Base-by-base conservation (phyloP, 2,329 filamentous ascomycete genomes). In the Penicillium olsonii region DNA sequence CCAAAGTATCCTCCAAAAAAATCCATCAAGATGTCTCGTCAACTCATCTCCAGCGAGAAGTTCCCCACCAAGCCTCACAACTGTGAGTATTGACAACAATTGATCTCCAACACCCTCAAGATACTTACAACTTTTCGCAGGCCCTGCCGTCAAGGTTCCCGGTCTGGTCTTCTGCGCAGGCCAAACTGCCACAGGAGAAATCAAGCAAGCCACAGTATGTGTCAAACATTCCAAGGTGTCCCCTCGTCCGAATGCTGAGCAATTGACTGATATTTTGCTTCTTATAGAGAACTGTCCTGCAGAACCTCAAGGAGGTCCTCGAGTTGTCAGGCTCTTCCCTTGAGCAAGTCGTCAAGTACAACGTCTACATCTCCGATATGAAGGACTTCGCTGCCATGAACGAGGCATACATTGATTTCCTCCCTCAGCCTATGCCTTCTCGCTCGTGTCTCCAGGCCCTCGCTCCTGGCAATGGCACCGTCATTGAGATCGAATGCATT, bases 301-400 rank as follows among this genome's bases (percentile, higher is more conserved):
- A 74, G 45, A 86, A 86, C 67, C 72, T 87, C 4, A 80, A 56
- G 29, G 55, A 57, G 11, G 53, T 57, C 4, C 50, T 57, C n/a
- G 55, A 55, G 50, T 81, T 78, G 7, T 79, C 82, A 0, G 82
- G 82, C 1, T 80, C 76, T 44, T 75, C 70, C 46, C 68, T 85
- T n/a, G 70, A 78, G n/a, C 81, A 84, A 40, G 76, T 81, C 0
- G 77, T 87, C 65, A 85, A 87, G 67, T 77, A 83, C 59, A 86
- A 85, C 60, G 73, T 86, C 29, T 87, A 82, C 63, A 65, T 87
- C 8, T 80, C 78, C 3, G 77, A 78, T 50, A 87, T 87, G 82
- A 72, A 77, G 42, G 75, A 86, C 63, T 57, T 57, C 12, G 47
- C 53, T 12, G 53, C 53, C 11, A 57, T 57, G 55, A 57, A 57